A percentile compares a stretch with the other conserved stretches of the same genome.
Conservation (phyloP, 306 rosid genomes). For the Acacia confusa region DNA sequence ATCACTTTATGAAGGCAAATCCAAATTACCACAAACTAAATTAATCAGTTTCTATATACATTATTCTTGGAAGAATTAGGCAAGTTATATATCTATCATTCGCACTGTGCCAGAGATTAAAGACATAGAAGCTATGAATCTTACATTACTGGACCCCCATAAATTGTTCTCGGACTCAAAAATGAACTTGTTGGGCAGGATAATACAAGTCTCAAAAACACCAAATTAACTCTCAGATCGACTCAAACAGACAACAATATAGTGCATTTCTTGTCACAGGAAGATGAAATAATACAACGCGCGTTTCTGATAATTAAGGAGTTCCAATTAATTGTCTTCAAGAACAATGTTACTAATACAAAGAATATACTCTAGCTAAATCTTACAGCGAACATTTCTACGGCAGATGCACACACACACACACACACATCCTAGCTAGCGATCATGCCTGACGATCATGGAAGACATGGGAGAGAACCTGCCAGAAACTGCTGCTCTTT, state of each 20-base stretch:
- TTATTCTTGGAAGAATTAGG: neutral
- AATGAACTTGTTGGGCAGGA: neutral
- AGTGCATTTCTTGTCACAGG: neutral
- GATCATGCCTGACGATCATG: slow-evolving; percentile 56
- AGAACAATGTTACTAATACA: neutral
- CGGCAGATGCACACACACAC: neutral
- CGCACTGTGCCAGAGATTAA: neutral
- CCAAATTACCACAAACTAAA: neutral
- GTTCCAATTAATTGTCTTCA: neutral
- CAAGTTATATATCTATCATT: neutral
- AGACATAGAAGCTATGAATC: neutral
- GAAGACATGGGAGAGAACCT: slow-evolving; percentile 52
- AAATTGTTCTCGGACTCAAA: neutral
- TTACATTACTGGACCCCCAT: neutral
- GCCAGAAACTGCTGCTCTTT: slow-evolving; percentile 30
- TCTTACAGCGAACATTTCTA: neutral
- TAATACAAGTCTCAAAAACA: neutral
- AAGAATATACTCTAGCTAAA: neutral
- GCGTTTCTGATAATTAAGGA: neutral
- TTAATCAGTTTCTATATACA: neutral
- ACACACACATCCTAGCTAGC: slow-evolving; percentile 28
- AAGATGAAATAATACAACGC: neutral
- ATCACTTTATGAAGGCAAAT: neutral
- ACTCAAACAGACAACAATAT: neutral
- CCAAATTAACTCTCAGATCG: neutral